phyloP scores from a whole-genome alignment of 805 yeast species.

The Cyberlindnera maritima region DNA sequence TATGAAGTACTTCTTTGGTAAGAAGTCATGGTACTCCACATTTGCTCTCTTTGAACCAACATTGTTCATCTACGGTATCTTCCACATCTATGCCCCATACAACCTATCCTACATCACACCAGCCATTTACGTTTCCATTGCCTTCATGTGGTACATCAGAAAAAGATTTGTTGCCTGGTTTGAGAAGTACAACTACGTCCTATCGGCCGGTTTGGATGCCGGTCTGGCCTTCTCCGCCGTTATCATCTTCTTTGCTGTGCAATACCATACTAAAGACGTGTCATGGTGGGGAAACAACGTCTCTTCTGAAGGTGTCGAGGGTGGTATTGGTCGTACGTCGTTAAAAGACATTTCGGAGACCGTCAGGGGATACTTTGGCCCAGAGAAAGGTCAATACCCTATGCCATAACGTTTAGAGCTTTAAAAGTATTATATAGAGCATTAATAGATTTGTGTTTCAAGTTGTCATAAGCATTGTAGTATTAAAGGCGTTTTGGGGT shows the following conservation, averaged over 20 bases:
- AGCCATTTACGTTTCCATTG: conserved; percentile 30
- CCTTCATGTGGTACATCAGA: conserved; percentile 43
- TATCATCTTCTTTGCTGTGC: conserved; percentile 50
- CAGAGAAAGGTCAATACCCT: conserved; percentile 20
- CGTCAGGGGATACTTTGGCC: conserved; percentile 21
- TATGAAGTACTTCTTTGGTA: conserved; percentile 25
- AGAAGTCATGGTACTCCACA: conserved; percentile 8
- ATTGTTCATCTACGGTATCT: conserved; percentile 48
- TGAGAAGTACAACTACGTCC: conserved; percentile 45
- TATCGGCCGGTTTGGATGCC: conserved; percentile 54
- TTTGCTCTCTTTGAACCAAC: conserved; percentile 41
- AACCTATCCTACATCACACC: conserved; percentile 39
- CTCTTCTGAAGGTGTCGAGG: conserved; percentile 35
- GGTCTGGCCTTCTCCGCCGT: conserved; percentile 58
- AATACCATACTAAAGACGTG: conserved; percentile 39
- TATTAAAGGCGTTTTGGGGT: too few relatives aligned
- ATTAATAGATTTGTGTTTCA: too few relatives aligned
- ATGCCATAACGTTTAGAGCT: neutral
- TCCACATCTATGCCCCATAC: conserved; percentile 45
- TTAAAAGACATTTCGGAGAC: conserved; percentile 9
- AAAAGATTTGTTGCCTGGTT: conserved; percentile 51
- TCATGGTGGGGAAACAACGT: conserved; percentile 70
- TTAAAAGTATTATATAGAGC: too few relatives aligned
- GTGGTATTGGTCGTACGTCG: conserved; percentile 26
- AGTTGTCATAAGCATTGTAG: too few relatives aligned